These are phyloP conservation scores for Adansonia rubrostipa DNA, from an alignment of 441 rosid genomes.

Conservation along the genomic window DNA sequence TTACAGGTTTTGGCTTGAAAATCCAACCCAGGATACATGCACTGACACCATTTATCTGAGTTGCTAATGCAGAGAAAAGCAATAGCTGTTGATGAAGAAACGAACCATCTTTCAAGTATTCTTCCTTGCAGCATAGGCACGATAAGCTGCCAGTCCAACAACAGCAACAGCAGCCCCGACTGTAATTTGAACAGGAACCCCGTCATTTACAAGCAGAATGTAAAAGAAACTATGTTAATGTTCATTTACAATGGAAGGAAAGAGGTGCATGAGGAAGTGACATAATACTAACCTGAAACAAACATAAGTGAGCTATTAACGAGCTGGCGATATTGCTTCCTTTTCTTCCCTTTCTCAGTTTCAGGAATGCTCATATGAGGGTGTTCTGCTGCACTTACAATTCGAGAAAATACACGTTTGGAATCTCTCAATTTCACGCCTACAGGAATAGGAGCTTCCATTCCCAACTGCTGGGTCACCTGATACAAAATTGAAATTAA, in stretches of 20 bases:
- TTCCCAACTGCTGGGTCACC: slow-evolving; percentile 72
- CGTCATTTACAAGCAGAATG: slow-evolving; percentile 22
- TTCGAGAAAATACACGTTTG: slow-evolving; percentile 53
- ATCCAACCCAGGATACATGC: slow-evolving; percentile 16
- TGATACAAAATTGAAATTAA: slow-evolving; percentile 27
- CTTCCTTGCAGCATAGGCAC: slow-evolving; percentile 65
- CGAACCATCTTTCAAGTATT: slow-evolving; percentile 31
- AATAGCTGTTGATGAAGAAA: slow-evolving; percentile 11
- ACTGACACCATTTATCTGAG: slow-evolving; percentile 26
- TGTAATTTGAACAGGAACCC: slow-evolving; percentile 35
- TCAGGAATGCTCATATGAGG: slow-evolving; percentile 77
- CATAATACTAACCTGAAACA: slow-evolving; percentile 57
- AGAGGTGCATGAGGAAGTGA: slow-evolving; percentile 6
- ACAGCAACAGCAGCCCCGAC: slow-evolving; percentile 68
- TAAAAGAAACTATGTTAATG: background rate
- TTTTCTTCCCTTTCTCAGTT: slow-evolving; percentile 69
- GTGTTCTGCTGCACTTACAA: slow-evolving; percentile 61
- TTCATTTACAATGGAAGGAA: background rate
- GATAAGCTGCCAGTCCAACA: slow-evolving; percentile 71
- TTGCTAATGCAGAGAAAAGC: slow-evolving; percentile 16
- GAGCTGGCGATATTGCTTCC: slow-evolving; percentile 56
- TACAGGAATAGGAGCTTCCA: slow-evolving; percentile 62
- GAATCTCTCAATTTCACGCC: slow-evolving; percentile 57
- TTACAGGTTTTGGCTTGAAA: slow-evolving; percentile 26
- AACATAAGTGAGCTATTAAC: slow-evolving; percentile 65